Evolutionary conservation across 1,139 yeast genomes (phyloP).

Genomic region (Meyerozyma sp.): DNA sequence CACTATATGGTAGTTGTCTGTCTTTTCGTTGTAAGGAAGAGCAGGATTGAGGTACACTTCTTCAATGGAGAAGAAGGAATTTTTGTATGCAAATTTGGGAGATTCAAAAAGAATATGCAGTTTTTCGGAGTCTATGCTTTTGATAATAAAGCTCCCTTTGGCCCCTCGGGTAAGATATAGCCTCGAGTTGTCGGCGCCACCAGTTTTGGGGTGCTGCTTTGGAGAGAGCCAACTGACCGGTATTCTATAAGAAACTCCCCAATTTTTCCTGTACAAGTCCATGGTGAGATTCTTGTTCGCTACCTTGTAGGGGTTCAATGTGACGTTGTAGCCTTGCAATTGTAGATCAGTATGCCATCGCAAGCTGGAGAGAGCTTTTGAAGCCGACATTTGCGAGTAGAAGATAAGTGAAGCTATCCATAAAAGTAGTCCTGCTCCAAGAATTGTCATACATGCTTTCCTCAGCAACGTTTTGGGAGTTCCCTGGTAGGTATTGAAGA

Average conservation of each 20-base stretch:
- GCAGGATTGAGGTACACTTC: slow-evolving; percentile 31
- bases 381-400: slow-evolving; percentile 25
- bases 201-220: slow-evolving; percentile 24
- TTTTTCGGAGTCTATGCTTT: slow-evolving; percentile 17
- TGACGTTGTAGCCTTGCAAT: slow-evolving; percentile 24
- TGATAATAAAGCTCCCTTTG: slow-evolving; percentile 13
- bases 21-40: slow-evolving; percentile 19
- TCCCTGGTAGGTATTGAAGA: slow-evolving; percentile 16
- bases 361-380: slow-evolving; percentile 14
- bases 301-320: slow-evolving; percentile 27
- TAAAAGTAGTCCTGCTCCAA: slow-evolving; percentile 4
- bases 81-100: slow-evolving; percentile 26
- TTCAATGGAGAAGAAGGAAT: slow-evolving; percentile 27
- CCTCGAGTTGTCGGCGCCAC: slow-evolving; percentile 2
- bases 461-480: slow-evolving; percentile 5
- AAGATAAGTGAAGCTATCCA: slow-evolving; percentile 29
- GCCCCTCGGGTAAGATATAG: slow-evolving; percentile 19
- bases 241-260: slow-evolving; percentile 14
- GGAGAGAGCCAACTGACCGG: slow-evolving; percentile 25
- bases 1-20: slow-evolving; percentile 26
- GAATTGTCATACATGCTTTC: slow-evolving; percentile 6
- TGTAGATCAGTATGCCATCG: slow-evolving; percentile 26
- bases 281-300: slow-evolving; percentile 26
- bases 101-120: slow-evolving; percentile 16
- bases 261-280: slow-evolving; percentile 20